phyloP scores from a whole-genome alignment of 1,284 basidiomycete species.

The Apiotrichum gamsii region DNA sequence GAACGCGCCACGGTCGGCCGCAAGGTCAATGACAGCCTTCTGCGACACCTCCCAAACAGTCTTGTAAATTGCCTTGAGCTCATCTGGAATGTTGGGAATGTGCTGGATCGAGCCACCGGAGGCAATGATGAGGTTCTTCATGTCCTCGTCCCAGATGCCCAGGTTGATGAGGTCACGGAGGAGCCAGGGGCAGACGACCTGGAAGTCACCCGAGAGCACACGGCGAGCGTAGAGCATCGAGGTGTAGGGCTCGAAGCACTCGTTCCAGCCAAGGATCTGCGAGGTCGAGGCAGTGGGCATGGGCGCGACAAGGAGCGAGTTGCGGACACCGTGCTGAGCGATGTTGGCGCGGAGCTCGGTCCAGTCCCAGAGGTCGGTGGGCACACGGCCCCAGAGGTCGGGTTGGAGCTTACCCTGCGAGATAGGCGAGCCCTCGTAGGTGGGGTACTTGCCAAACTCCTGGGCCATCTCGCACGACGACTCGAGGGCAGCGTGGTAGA shows the following conservation, averaged over 20 bases:
- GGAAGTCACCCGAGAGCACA: constrained; percentile 99
- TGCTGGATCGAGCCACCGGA: constrained; percentile 93
- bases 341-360: constrained; percentile 79
- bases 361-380: constrained; percentile 96
- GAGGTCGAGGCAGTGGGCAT: constrained; percentile 99
- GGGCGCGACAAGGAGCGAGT: constrained; percentile 90
- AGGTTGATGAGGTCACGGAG: constrained; percentile 93
- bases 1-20: constrained; percentile 96
- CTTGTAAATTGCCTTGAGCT: constrained; percentile 68
- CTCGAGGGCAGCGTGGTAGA: constrained; percentile 94
- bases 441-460: constrained; percentile 78
- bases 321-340: constrained; percentile 76
- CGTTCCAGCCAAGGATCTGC: constrained; percentile 97
- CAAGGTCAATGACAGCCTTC: constrained; percentile 96
- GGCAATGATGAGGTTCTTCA: constrained; percentile 99
- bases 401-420: constrained; percentile 84
- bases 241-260: constrained; percentile 58
- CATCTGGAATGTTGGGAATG: constrained; percentile 75
- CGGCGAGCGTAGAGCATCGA: constrained; percentile 99
- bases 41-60: constrained; percentile 90
- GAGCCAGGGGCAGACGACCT: constrained; percentile 97
- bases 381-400: constrained; percentile 91
- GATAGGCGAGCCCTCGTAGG: constrained; percentile 86
- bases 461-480: constrained; percentile 84
- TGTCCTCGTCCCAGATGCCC: constrained; percentile 93